Conservation (phyloP, 2,329 filamentous ascomycete species). For the Dothidotthia symphoricarpi region DNA sequence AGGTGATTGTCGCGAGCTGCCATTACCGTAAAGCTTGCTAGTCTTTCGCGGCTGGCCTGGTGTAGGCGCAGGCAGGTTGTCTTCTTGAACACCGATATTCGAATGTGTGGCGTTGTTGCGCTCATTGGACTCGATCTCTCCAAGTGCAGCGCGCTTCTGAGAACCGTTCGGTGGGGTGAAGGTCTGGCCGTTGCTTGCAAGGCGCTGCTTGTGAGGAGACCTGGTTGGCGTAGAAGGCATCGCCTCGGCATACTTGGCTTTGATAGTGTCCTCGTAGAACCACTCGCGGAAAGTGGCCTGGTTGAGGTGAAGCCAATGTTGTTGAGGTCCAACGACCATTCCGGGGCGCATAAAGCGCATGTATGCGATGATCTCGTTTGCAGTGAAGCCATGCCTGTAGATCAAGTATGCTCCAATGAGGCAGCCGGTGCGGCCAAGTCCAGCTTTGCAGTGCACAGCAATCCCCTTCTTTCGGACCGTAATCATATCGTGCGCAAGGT, state of each 20-base stretch:
- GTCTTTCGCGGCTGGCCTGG: slow-evolving; percentile 94
- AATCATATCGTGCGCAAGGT: slow-evolving; percentile 91
- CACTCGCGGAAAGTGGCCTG: slow-evolving; percentile 97
- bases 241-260: slow-evolving; percentile 72
- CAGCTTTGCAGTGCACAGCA: slow-evolving; percentile 97
- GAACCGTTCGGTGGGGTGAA: slow-evolving; percentile 83
- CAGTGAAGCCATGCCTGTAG: slow-evolving; percentile 94
- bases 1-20: slow-evolving; percentile 33
- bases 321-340: slow-evolving; percentile 98
- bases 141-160: slow-evolving; percentile 78
- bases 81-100: slow-evolving; percentile 70
- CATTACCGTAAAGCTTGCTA: slow-evolving; percentile 68
- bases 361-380: slow-evolving; percentile 94
- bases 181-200: slow-evolving; percentile 65
- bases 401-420: slow-evolving; percentile 97
- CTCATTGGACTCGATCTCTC: slow-evolving; percentile 85
- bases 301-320: slow-evolving; percentile 98
- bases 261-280: slow-evolving; percentile 80
- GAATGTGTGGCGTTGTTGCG: slow-evolving; percentile 42
- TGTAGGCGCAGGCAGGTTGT: slow-evolving; percentile 91
- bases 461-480: slow-evolving; percentile 87
- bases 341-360: slow-evolving; percentile 99
- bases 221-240: slow-evolving; percentile 59
- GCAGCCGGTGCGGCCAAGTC: slow-evolving; percentile 90
- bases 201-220: slow-evolving; percentile 47